Conservation (phyloP, 2,329 filamentous ascomycete genomes). For the Tolypocladium tropicale region DNA sequence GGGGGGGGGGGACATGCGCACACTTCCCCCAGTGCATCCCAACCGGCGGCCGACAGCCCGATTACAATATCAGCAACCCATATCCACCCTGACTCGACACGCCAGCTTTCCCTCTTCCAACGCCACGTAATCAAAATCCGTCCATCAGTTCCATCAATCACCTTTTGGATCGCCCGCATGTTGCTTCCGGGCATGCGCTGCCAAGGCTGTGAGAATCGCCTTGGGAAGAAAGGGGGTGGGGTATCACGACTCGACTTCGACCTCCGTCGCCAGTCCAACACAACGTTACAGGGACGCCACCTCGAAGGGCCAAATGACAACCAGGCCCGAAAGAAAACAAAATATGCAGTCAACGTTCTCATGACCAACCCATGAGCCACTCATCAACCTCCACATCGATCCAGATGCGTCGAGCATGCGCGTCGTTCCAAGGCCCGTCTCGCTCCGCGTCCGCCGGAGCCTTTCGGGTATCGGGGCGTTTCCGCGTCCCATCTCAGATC, state of each 20-base stretch:
- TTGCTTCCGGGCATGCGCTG: too few species aligned
- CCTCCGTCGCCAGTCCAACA: too few species aligned
- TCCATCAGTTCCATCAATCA: neutral
- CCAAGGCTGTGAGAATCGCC: neutral
- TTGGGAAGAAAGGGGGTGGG: too few species aligned
- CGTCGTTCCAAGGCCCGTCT: neutral
- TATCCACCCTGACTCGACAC: neutral
- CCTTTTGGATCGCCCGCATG: too few species aligned
- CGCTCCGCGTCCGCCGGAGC: neutral
- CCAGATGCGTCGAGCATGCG: too few species aligned
- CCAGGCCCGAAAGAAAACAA: neutral
- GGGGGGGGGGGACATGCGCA: too few species aligned
- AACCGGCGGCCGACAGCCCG: neutral
- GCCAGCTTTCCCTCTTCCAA: neutral
- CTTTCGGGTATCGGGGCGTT: too few species aligned
- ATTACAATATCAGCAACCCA: neutral
- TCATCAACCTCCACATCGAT: neutral
- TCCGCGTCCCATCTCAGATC: slow-evolving; percentile 26
- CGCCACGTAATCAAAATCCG: neutral
- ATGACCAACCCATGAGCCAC: neutral
- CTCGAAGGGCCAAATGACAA: neutral
- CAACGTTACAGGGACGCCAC: neutral
- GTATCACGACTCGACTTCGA: too few species aligned
- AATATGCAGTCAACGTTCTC: neutral
- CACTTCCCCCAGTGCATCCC: neutral